phyloP scores from a whole-genome alignment of 305 asterid genomes.

The Fraxinus angustifolia region DNA sequence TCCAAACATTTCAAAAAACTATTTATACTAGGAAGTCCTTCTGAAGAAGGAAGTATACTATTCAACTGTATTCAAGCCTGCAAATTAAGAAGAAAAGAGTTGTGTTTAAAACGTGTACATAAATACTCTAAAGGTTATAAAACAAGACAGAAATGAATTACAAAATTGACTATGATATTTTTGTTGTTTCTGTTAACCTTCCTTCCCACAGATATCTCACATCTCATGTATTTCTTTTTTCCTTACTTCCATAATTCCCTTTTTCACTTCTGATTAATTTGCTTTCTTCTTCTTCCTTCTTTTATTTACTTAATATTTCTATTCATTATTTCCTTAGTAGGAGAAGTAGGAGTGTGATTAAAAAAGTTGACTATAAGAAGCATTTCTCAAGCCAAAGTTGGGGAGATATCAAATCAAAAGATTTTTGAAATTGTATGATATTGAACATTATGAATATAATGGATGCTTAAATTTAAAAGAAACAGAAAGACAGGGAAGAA shows the following conservation, averaged over 20 bases:
- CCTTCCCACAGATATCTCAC: background rate
- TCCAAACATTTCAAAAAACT: conserved; percentile 44
- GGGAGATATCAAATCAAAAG: background rate
- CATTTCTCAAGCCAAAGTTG: background rate
- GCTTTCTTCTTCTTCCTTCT: background rate
- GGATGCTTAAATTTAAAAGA: background rate
- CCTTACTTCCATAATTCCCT: background rate
- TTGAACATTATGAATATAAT: background rate
- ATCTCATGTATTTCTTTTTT: background rate
- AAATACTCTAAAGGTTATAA: background rate
- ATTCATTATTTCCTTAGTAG: background rate
- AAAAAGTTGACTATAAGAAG: background rate
- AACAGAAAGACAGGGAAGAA: background rate
- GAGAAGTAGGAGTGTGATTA: background rate
- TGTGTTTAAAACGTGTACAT: background rate
- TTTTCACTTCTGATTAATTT: background rate
- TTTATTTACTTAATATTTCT: background rate
- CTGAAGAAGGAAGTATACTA: conserved; percentile 25
- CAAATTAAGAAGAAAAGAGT: background rate
- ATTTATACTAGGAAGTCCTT: conserved; percentile 14
- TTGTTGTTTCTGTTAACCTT: background rate
- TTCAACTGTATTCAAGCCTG: background rate
- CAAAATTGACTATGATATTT: background rate
- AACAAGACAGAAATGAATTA: background rate
- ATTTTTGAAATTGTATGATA: background rate